phyloP scores from a whole-genome alignment of 1,284 basidiomycete genomes.

The Cryptococcus wingfieldii region DNA sequence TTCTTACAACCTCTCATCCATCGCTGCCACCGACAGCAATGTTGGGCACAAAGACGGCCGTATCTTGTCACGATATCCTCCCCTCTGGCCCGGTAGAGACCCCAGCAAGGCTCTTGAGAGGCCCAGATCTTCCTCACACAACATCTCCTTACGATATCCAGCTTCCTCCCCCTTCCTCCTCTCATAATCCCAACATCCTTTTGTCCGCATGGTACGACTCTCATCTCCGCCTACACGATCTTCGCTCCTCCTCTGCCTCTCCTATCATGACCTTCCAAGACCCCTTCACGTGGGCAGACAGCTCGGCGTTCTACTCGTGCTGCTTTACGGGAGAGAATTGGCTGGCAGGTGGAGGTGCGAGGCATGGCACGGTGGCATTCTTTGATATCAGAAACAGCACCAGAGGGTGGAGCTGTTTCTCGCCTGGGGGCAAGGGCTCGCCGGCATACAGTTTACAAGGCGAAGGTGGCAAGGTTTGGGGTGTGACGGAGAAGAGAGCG shows the following conservation, averaged over 20 bases:
- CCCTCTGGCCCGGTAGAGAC: constrained; percentile 7
- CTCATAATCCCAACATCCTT: constrained; percentile 21
- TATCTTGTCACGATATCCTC: constrained; percentile 14
- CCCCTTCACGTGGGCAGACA: constrained; percentile 42
- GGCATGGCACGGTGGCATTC: constrained; percentile 43
- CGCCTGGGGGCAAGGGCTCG: constrained; percentile 42
- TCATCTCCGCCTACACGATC: constrained; percentile 42
- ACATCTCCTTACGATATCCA: constrained; percentile 34
- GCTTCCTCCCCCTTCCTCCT: constrained; percentile 4
- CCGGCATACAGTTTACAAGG: constrained; percentile 45
- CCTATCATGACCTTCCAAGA: constrained; percentile 30
- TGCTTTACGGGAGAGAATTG: constrained; percentile 33
- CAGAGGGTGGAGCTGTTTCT: constrained; percentile 42
- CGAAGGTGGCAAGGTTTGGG: constrained; percentile 47
- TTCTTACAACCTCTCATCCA: constrained; percentile 14
- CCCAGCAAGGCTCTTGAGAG: constrained; percentile 12
- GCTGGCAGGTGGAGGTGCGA: constrained; percentile 39
- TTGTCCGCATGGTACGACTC: constrained; percentile 48
- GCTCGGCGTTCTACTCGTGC: constrained; percentile 39
- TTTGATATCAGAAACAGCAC: constrained; percentile 37
- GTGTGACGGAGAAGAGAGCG: constrained; percentile 41
- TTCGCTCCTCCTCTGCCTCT: constrained; percentile 21
- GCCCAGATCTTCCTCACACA: constrained; percentile 21
- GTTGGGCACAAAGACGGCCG: constrained; percentile 20
- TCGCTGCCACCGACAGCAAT: constrained; percentile 10